Evolutionary conservation across 108 stramenopile genomes (phyloP), one percentile per base, ranked within the genome.

Genomic region (Licmophora abbreviata): DNA sequence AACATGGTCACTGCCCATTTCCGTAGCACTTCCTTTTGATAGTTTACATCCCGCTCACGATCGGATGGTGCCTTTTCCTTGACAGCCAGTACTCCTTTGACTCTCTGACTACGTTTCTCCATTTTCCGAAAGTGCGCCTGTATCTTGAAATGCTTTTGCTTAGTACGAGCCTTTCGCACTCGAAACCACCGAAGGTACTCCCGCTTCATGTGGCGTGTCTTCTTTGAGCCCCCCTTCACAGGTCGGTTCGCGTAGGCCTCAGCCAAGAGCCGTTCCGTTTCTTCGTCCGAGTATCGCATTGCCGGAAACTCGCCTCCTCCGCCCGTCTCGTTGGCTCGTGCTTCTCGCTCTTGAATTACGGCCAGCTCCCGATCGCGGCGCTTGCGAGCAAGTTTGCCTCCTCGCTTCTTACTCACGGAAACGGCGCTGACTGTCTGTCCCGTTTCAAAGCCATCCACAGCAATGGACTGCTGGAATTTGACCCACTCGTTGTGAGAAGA

Each of bases 401-500:
- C 80, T 11, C 79, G 56, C 25, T 38, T 52, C 41, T 81, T 85
- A 41, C 73, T 61, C 11, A 35, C 45, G 9, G 30, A 47, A 10
- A 55, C 45, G 2, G 52, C 71, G 4, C 57, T 66, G 0, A 71
- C 78, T 3, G 60, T 50, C 59, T 89, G 88, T 29, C 88, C 88
- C 2, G 88, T 89, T 62, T 89, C 76, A 43, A 89, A 85, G 26
- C 88, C 88, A 10, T 77, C 57, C 3, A 89, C 83, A 14, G 73
- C 28, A 52, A 89, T 89, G 52, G 83, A 83, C 48, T 75, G 69
- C 60, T 89, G 88, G 44, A 89, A 89, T 55, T 85, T 66, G 24
- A 89, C 81, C 88, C 88, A 89, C 52, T 79, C 67, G 49, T 77
- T 65, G 46, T 85, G 88, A 48, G 83, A 82, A 24, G 36, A 31